Conservation (phyloP, 2,329 filamentous ascomycete species). For the Cytospora paraplurivora region DNA sequence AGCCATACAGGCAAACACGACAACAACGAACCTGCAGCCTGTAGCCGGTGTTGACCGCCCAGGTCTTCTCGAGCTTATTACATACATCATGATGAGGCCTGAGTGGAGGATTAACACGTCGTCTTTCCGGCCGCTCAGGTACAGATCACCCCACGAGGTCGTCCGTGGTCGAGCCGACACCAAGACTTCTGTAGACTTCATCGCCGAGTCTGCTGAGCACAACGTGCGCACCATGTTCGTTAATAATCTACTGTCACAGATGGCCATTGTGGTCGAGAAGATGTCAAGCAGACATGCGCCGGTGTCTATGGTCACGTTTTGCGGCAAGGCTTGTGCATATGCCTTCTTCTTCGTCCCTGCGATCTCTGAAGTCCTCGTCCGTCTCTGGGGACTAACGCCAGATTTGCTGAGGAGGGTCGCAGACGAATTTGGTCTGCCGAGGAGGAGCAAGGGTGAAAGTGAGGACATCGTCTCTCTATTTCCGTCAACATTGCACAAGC, state of each 20-base stretch:
- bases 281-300: conserved; percentile 75
- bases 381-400: conserved; percentile 74
- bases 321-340: conserved; percentile 87
- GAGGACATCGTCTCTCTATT: conserved; percentile 70
- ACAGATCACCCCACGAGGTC: conserved; percentile 53
- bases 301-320: conserved; percentile 75
- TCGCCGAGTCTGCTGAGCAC: conserved; percentile 74
- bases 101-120: conserved; percentile 82
- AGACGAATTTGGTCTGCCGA: conserved; percentile 66
- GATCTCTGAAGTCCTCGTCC: conserved; percentile 78
- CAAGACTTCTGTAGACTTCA: conserved; percentile 66
- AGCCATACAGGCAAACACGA: conserved; percentile 30
- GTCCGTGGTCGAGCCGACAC: conserved; percentile 55
- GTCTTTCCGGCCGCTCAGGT: conserved; percentile 63
- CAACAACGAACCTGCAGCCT: conserved; percentile 61
- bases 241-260: conserved; percentile 78
- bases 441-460: conserved; percentile 57
- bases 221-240: conserved; percentile 87
- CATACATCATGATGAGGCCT: conserved; percentile 81
- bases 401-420: conserved; percentile 72
- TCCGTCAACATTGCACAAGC: conserved; percentile 62
- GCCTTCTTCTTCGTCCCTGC: conserved; percentile 92
- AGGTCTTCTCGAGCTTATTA: conserved; percentile 74
- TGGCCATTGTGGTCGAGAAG: conserved; percentile 85
- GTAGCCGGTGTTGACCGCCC: conserved; percentile 84